phyloP scores from a whole-genome alignment of 495 filamentous ascomycete species.

The Hypoxylon intermedium region DNA sequence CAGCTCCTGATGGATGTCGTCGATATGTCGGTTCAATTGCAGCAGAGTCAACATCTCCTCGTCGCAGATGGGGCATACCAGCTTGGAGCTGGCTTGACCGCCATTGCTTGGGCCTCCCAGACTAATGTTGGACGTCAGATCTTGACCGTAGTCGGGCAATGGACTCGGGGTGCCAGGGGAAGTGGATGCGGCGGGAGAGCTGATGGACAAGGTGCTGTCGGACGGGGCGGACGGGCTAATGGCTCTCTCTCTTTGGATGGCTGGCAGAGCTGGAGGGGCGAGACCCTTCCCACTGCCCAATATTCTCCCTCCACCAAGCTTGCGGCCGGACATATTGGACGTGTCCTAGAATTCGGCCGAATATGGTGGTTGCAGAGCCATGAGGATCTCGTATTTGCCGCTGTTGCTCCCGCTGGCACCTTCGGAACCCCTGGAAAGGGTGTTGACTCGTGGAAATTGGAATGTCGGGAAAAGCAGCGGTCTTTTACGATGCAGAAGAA shows the following conservation, averaged over 20 bases:
- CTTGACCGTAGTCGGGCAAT: conserved; percentile 51
- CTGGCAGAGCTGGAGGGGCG: conserved; percentile 62
- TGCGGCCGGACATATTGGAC: conserved; percentile 74
- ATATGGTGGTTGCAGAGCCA: conserved; percentile 26
- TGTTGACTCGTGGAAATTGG: neutral
- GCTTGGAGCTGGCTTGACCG: conserved; percentile 53
- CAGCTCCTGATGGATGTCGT: conserved; percentile 92
- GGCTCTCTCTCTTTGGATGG: conserved; percentile 43
- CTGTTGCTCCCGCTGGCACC: neutral
- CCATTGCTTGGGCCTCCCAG: conserved; percentile 53
- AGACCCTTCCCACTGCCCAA: conserved; percentile 82
- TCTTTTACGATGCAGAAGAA: neutral
- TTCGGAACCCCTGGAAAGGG: conserved; percentile 13
- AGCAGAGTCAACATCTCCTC: conserved; percentile 97
- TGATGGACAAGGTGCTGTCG: conserved; percentile 60
- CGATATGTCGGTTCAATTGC: conserved; percentile 93
- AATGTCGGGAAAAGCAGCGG: neutral
- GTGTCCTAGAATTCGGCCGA: conserved; percentile 13
- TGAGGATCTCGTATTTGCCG: conserved; percentile 5
- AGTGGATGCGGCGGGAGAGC: conserved; percentile 48
- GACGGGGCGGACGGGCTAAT: conserved; percentile 56
- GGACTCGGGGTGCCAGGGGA: conserved; percentile 42
- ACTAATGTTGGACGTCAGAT: conserved; percentile 57
- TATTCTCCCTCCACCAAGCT: conserved; percentile 87
- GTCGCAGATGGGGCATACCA: conserved; percentile 93